Conservation (phyloP, 345 rosid species). For the Punica granatum region DNA sequence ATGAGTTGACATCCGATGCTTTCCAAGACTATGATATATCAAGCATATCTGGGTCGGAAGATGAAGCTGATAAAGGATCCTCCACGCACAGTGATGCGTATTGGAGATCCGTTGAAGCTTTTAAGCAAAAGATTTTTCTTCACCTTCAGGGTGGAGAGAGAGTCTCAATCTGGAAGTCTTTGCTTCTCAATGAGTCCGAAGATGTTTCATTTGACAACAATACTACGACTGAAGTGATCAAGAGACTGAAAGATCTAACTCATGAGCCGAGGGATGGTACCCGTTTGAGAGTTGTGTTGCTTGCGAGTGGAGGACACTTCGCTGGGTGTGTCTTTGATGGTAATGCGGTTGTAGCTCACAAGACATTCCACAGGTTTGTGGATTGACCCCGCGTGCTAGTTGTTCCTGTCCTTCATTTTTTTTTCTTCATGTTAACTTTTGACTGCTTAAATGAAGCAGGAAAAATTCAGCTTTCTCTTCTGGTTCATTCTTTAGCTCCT, state of each 20-base stretch:
- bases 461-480: not conserved
- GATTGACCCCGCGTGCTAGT: not conserved
- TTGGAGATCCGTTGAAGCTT: constrained; percentile 25
- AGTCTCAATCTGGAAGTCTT: constrained; percentile 70
- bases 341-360: constrained; percentile 60
- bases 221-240: constrained; percentile 35
- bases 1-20: constrained; percentile 63
- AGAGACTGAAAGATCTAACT: constrained; percentile 44
- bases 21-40: constrained; percentile 76
- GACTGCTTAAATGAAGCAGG: not conserved
- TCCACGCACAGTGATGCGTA: constrained; percentile 15
- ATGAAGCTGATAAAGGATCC: constrained; percentile 51
- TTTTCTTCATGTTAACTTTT: not conserved
- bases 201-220: constrained; percentile 35
- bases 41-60: constrained; percentile 95
- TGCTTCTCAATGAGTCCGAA: constrained; percentile 58
- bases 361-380: constrained; percentile 86
- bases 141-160: constrained; percentile 60
- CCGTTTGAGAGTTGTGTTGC: constrained; percentile 54
- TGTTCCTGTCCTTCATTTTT: not conserved
- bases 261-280: constrained; percentile 35
- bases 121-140: constrained; percentile 55
- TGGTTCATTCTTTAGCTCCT: not conserved
- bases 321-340: constrained; percentile 85
- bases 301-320: constrained; percentile 91